Conservation (phyloP, 2,329 filamentous ascomycete genomes). For the Xylaria sp. region DNA sequence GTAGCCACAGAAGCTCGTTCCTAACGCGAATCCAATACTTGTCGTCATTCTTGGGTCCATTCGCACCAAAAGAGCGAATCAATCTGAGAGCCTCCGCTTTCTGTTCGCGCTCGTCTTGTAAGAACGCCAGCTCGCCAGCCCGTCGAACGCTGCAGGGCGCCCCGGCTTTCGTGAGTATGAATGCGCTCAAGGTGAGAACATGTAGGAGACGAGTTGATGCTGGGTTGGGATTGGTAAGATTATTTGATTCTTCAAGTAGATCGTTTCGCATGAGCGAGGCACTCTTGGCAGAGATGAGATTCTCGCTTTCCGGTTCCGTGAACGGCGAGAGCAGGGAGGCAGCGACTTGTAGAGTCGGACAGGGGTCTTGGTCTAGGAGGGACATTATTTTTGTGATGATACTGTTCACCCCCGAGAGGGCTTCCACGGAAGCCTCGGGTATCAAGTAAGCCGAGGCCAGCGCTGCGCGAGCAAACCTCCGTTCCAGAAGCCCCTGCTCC, state of each 20-base stretch:
- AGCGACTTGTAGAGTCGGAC: constrained; percentile 61
- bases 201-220: constrained; percentile 69
- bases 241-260: constrained; percentile 69
- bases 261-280: constrained; percentile 59
- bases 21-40: constrained; percentile 70
- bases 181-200: constrained; percentile 70
- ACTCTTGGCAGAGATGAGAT: constrained; percentile 54
- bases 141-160: constrained; percentile 61
- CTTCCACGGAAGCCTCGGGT: constrained; percentile 67
- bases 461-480: constrained; percentile 73
- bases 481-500: constrained; percentile 67
- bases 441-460: constrained; percentile 75
- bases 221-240: constrained; percentile 69
- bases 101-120: constrained; percentile 73
- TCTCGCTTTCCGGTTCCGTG: constrained; percentile 47
- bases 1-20: constrained; percentile 76
- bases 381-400: constrained; percentile 68
- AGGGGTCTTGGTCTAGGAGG: constrained; percentile 69
- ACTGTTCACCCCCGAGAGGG: constrained; percentile 68
- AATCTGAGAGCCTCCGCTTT: constrained; percentile 66
- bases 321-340: constrained; percentile 59
- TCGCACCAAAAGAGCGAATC: constrained; percentile 62
- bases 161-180: constrained; percentile 63
- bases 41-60: constrained; percentile 68
- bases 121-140: constrained; percentile 71